phyloP scores from a whole-genome alignment of 306 rosid species.

The Ziziphus jujuba region DNA sequence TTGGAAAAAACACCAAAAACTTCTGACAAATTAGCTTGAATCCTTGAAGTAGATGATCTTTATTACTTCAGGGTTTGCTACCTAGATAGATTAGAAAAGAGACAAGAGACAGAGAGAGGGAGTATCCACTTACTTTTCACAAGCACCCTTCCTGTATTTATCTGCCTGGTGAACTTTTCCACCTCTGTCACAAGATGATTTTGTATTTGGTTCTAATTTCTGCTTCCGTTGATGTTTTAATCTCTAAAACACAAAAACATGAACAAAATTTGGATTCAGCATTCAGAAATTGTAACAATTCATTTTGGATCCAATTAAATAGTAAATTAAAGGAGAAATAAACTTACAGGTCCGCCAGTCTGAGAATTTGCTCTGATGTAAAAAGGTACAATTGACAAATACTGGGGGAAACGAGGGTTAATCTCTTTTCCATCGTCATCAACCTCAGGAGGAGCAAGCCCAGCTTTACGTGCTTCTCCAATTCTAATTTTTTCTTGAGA shows the following conservation, averaged over 20 bases:
- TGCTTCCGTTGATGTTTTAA: slow-evolving; percentile 72
- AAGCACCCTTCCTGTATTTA: slow-evolving; percentile 64
- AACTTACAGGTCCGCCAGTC: slow-evolving; percentile 50
- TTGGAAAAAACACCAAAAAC: too few species aligned
- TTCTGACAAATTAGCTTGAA: too few species aligned
- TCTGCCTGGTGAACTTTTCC: slow-evolving; percentile 55
- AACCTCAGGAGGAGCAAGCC: slow-evolving; percentile 75
- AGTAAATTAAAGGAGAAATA: background rate
- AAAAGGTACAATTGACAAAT: slow-evolving; percentile 79
- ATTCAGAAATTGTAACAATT: background rate
- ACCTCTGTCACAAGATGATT: slow-evolving; percentile 69
- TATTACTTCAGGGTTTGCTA: background rate
- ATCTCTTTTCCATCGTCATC: slow-evolving; percentile 76
- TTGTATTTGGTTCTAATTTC: slow-evolving; percentile 70
- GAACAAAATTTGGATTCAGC: background rate
- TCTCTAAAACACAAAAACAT: slow-evolving; percentile 35
- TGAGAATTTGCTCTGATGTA: slow-evolving; percentile 52
- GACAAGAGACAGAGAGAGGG: slow-evolving; percentile 1
- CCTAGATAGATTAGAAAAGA: background rate
- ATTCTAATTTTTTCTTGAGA: slow-evolving; percentile 57
- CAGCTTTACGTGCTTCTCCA: slow-evolving; percentile 76
- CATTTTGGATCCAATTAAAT: background rate
- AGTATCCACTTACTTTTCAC: slow-evolving; percentile 55
- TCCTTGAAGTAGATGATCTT: too few species aligned
- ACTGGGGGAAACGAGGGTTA: slow-evolving; percentile 70